These are phyloP conservation scores for Tagetes patula DNA, from an alignment of 129 eudicot genomes.

Conservation along the genomic window DNA sequence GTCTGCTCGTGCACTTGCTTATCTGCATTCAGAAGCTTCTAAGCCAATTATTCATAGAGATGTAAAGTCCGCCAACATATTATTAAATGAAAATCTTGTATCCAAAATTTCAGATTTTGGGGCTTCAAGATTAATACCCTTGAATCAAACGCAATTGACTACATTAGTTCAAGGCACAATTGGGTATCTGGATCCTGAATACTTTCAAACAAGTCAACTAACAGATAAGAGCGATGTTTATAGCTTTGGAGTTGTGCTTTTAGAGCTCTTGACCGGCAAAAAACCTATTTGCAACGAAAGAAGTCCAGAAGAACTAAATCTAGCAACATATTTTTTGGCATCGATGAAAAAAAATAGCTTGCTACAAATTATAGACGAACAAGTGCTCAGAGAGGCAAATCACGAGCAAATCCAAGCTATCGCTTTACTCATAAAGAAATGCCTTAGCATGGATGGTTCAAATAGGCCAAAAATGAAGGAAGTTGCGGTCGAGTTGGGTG, in stretches of 20 bases:
- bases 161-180: slow-evolving; percentile 50
- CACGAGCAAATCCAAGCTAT: slow-evolving; percentile 43
- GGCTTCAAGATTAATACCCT: slow-evolving; percentile 48
- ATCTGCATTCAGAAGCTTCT: slow-evolving; percentile 54
- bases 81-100: slow-evolving; percentile 40
- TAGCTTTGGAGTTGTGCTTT: no score
- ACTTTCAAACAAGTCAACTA: no score
- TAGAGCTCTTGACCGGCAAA: slow-evolving; percentile 3
- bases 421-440: slow-evolving; percentile 22
- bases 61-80: background rate
- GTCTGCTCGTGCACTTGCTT: slow-evolving; percentile 50
- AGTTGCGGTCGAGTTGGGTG: background rate
- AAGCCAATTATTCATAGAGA: slow-evolving; percentile 59
- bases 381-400: slow-evolving; percentile 35
- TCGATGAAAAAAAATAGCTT: slow-evolving; percentile 40
- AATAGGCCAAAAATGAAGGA: slow-evolving; percentile 1
- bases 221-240: no score
- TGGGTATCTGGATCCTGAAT: no score
- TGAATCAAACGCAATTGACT: slow-evolving; percentile 41
- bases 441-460: slow-evolving; percentile 1
- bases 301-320: slow-evolving; percentile 36
- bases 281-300: slow-evolving; percentile 41
- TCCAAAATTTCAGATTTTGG: slow-evolving; percentile 43
- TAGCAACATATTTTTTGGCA: slow-evolving; percentile 42
- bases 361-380: slow-evolving; percentile 36